phyloP scores from a whole-genome alignment of 805 yeast genomes.

The Wickerhamomyces hampshirensis region DNA sequence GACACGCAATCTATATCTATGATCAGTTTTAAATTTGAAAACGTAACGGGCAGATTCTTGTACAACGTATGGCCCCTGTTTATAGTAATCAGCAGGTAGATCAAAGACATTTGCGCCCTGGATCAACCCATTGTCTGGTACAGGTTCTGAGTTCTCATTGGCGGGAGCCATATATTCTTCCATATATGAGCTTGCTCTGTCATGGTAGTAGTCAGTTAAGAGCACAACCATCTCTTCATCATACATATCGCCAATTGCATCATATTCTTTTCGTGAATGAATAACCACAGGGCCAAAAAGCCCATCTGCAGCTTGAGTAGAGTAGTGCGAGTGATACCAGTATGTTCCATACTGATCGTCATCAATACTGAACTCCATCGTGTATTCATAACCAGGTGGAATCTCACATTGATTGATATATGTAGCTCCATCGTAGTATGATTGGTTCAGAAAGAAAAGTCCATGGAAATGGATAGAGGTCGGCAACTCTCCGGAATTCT shows the following conservation, averaged over 20 bases:
- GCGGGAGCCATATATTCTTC: slow-evolving; percentile 34
- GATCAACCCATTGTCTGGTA: slow-evolving; percentile 40
- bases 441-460: slow-evolving; percentile 37
- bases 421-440: slow-evolving; percentile 47
- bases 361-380: slow-evolving; percentile 36
- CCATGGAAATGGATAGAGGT: slow-evolving; percentile 53
- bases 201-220: slow-evolving; percentile 48
- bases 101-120: slow-evolving; percentile 33
- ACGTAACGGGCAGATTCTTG: slow-evolving; percentile 19
- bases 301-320: slow-evolving; percentile 45
- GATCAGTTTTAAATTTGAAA: slow-evolving; percentile 35
- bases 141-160: slow-evolving; percentile 45
- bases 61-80: slow-evolving; percentile 15
- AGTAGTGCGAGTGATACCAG: slow-evolving; percentile 54
- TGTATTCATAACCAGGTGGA: slow-evolving; percentile 33
- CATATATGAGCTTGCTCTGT: slow-evolving; percentile 20
- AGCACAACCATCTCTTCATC: slow-evolving; percentile 45
- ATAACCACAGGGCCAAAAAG: slow-evolving; percentile 47
- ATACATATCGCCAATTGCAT: slow-evolving; percentile 30
- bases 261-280: slow-evolving; percentile 31
- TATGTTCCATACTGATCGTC: slow-evolving; percentile 42
- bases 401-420: slow-evolving; percentile 49
- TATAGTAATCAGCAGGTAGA: slow-evolving; percentile 22
- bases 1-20: slow-evolving; percentile 41
- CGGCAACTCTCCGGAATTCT: slow-evolving; percentile 34